Evolutionary conservation across 2,329 filamentous ascomycete species (phyloP).

Genomic region (Bipolaris bicolor): DNA sequence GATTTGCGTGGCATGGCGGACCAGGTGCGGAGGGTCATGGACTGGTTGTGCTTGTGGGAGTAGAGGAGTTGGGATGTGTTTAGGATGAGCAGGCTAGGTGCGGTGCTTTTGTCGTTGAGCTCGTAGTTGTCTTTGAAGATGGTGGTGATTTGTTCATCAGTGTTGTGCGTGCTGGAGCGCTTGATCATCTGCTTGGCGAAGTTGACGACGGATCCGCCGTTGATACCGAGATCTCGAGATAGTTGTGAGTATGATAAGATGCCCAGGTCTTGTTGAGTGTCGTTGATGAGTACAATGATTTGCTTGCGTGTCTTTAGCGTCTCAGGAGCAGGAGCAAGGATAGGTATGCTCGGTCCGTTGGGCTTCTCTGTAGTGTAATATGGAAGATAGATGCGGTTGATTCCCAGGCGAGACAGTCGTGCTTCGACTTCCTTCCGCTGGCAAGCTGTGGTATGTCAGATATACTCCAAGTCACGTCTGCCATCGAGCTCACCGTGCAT

Average conservation of each 20-base stretch:
- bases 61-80: conserved; percentile 81
- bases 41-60: conserved; percentile 67
- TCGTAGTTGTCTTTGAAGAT: conserved; percentile 29
- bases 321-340: conserved; percentile 63
- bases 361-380: conserved; percentile 53
- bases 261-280: conserved; percentile 78
- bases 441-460: conserved; percentile 58
- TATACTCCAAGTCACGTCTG: background rate
- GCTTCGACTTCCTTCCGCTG: conserved; percentile 65
- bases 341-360: conserved; percentile 66
- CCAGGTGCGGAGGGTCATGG: conserved; percentile 66
- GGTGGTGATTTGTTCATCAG: conserved; percentile 15
- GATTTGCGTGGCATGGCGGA: conserved; percentile 65
- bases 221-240: conserved; percentile 68
- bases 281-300: conserved; percentile 76
- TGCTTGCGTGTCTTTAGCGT: conserved; percentile 64
- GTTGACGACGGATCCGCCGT: conserved; percentile 72
- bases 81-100: conserved; percentile 71
- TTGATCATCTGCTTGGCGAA: conserved; percentile 60
- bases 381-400: conserved; percentile 68
- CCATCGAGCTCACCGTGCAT: conserved; percentile 66
- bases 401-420: conserved; percentile 66
- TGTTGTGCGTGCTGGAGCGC: conserved; percentile 19
- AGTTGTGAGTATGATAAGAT: conserved; percentile 73
- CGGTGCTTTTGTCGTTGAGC: conserved; percentile 24